Conservation (phyloP, 2,329 filamentous ascomycete genomes). For the Byssochlamys sp. region DNA sequence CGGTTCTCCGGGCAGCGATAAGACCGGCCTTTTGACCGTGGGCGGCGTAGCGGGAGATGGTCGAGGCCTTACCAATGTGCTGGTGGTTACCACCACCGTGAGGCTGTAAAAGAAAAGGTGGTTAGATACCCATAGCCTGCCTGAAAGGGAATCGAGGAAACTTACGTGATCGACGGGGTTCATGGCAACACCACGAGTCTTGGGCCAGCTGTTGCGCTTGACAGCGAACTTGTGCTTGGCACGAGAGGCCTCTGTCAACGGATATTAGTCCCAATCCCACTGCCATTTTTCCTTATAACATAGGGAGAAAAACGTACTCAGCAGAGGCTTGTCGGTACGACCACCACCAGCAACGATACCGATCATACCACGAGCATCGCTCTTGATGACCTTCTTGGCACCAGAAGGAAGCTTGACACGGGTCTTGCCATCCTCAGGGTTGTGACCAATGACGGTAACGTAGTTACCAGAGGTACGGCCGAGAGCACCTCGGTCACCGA, state of each 20-base stretch:
- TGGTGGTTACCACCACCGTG: constrained; percentile 99
- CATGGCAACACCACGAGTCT: constrained; percentile 99
- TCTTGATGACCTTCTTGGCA: constrained; percentile 97
- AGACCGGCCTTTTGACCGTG: constrained; percentile 99
- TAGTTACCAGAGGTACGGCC: constrained; percentile 99
- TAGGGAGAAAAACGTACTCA: constrained; percentile 51
- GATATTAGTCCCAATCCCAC: constrained; percentile 31
- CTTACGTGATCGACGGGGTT: constrained; percentile 94
- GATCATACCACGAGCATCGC: constrained; percentile 90
- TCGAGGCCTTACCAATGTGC: constrained; percentile 99
- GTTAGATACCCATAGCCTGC: constrained; percentile 11
- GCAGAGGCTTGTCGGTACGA: constrained; percentile 97
- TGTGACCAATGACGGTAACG: constrained; percentile 94
- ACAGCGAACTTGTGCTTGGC: constrained; percentile 99
- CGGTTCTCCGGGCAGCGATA: constrained; percentile 97
- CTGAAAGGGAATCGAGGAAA: constrained; percentile 4
- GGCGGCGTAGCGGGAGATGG: constrained; percentile 94
- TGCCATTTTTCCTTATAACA: background rate
- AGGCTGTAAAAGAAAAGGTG: constrained; percentile 39
- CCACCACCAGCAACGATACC: constrained; percentile 98
- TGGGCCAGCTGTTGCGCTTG: constrained; percentile 99
- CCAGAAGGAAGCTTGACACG: constrained; percentile 98
- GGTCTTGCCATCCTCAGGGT: constrained; percentile 98
- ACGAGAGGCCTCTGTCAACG: constrained; percentile 76
- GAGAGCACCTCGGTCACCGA: constrained; percentile 89